Base-by-base conservation (phyloP, 805 yeast genomes). In the Candida mattraensis region DNA sequence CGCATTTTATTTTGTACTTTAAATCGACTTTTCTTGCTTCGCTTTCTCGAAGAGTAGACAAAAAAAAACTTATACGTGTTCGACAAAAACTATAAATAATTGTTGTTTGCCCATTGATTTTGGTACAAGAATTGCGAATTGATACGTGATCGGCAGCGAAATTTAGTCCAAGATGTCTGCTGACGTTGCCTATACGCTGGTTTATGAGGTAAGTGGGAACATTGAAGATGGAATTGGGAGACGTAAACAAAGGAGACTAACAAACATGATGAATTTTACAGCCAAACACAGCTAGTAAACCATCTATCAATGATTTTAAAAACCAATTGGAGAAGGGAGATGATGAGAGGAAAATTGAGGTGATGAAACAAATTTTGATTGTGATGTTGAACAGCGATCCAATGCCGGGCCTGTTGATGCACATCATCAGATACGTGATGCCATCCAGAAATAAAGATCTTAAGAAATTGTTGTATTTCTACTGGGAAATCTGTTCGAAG, bases 401-500 rank as follows among this genome's bases (percentile, higher is more conserved):
- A 40, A 71, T 91, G 80, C 94, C 96, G 12, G 93, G 85, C 40
- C 69, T 93, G 48, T 75, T 93, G 64, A 93, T 93, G 99, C 96
- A 89, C 60, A 86, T 93, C 50, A 91, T 93, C 55, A 81, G 99
- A 56, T 94, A 87, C 56, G 91, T 94, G 40, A 88, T 93, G 97
- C 99, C 99, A 11, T 86, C 96, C 12, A 85, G 74, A 55, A 79
- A 82, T 65, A 94, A 93, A 65, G 85, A 81, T 53, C 77, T 94
- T 64, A 93, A 93, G 72, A 93, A 89, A 64, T 72, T 93, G 58
- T 70, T 94, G 46, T 93, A 91, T 56, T 86, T 87, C 54, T 93
- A 93, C 69, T 93, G 98, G 98, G 99, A 93, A 64, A 87, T 91
- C 38, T 94, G 96, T 58, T 94, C 96, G 37, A 94, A 94, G 65